Evolutionary conservation across 331 rosid species (phyloP).

Genomic region (Ulmus americana): DNA sequence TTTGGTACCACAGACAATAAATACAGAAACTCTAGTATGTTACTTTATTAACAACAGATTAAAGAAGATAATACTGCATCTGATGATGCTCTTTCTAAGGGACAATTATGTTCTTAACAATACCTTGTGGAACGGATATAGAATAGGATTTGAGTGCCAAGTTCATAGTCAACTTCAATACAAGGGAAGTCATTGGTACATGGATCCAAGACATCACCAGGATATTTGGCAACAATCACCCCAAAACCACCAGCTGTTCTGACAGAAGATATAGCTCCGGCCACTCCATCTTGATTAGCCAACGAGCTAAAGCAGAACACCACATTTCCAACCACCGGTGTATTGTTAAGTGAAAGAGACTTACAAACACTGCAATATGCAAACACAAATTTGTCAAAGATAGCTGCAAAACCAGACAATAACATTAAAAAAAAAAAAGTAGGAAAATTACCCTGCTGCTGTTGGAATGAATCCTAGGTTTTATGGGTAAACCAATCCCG

Average conservation of each 20-base stretch:
- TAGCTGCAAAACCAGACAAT: background rate
- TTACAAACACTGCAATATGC: conserved; percentile 27
- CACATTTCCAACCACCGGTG: conserved; percentile 28
- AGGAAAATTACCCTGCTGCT: background rate
- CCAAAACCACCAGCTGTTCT: conserved; percentile 34
- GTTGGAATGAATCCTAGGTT: background rate
- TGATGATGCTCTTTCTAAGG: too few relatives aligned
- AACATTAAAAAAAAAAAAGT: background rate
- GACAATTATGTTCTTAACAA: conserved; percentile 4
- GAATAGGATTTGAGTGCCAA: conserved; percentile 27
- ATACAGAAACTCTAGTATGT: too few relatives aligned
- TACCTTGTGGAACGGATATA: conserved; percentile 26
- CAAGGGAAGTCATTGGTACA: conserved; percentile 29
- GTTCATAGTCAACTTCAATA: conserved; percentile 27
- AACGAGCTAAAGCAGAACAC: conserved; percentile 35
- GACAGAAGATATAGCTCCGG: conserved; percentile 14
- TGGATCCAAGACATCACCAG: background rate
- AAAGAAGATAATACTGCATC: too few relatives aligned
- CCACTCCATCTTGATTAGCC: background rate
- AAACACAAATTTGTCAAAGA: too few relatives aligned
- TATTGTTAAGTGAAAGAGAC: conserved; percentile 17
- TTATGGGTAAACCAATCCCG: conserved; percentile 34
- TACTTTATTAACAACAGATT: too few relatives aligned
- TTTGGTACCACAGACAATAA: background rate
- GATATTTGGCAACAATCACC: conserved; percentile 27